Conservation (phyloP, 2,329 filamentous ascomycete species). For the Talaromyces sp. region DNA sequence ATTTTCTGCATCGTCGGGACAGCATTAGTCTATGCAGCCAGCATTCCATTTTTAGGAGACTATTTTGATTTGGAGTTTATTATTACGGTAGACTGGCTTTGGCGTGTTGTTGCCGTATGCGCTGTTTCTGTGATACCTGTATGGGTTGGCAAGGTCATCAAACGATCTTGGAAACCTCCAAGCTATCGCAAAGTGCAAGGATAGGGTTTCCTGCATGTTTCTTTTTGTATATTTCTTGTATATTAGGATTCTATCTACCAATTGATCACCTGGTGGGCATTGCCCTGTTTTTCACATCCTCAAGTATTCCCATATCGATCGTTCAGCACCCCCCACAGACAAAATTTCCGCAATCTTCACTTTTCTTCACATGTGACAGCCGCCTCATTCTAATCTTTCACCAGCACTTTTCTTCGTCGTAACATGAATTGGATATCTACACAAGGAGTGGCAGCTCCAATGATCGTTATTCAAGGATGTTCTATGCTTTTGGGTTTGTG, state of each 20-base stretch:
- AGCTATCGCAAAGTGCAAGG: conserved; percentile 83
- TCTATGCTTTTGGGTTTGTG: too few relatives aligned
- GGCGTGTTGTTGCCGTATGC: conserved; percentile 77
- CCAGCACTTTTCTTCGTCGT: too few relatives aligned
- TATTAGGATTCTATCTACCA: conserved; percentile 1
- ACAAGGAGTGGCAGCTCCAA: too few relatives aligned
- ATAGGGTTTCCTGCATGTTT: conserved; percentile 18
- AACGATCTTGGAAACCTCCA: conserved; percentile 81
- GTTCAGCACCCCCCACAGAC: too few relatives aligned
- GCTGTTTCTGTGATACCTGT: conserved; percentile 81
- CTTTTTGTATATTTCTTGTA: conserved; percentile 5
- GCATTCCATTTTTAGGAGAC: conserved; percentile 78
- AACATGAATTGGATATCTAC: too few relatives aligned
- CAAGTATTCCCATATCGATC: too few relatives aligned
- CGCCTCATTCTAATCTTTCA: too few relatives aligned
- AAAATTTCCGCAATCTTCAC: too few relatives aligned
- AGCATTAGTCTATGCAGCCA: conserved; percentile 72
- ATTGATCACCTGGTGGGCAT: neutral
- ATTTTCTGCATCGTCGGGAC: conserved; percentile 80
- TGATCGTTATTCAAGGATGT: too few relatives aligned
- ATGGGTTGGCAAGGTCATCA: conserved; percentile 80
- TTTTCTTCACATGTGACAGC: too few relatives aligned
- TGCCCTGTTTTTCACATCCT: neutral
- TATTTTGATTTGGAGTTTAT: conserved; percentile 87
- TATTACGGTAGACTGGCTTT: conserved; percentile 75